phyloP scores from a whole-genome alignment of 164 flowering plant species.

The Amborella trichopoda region DNA sequence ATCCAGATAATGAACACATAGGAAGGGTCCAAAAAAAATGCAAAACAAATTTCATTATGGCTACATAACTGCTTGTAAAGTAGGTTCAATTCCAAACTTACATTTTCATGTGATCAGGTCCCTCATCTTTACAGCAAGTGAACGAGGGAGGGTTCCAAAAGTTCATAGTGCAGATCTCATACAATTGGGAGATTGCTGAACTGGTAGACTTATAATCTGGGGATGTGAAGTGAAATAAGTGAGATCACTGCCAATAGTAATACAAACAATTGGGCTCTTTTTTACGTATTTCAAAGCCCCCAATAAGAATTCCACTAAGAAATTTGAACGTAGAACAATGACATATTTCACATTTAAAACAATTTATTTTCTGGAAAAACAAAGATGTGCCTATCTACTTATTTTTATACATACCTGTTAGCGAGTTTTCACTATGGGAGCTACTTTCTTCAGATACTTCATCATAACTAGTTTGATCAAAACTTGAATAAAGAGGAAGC shows the following conservation, averaged over 20 bases:
- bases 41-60: background rate
- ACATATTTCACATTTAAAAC: background rate
- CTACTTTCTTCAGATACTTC: too few species aligned
- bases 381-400: too few species aligned
- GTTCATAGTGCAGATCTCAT: slow-evolving; percentile 55
- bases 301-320: background rate
- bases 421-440: too few species aligned
- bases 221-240: background rate
- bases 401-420: too few species aligned
- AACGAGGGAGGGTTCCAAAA: slow-evolving; percentile 59
- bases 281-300: background rate
- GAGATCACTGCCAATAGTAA: background rate
- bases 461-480: too few species aligned
- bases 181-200: slow-evolving; percentile 47
- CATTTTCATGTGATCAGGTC: slow-evolving; percentile 59
- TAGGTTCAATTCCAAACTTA: slow-evolving; percentile 24
- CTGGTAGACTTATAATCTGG: background rate
- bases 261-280: background rate
- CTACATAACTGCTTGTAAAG: background rate
- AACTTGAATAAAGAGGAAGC: too few species aligned
- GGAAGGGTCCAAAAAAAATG: background rate
- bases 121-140: slow-evolving; percentile 68
- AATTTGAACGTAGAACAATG: background rate
- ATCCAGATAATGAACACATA: background rate
- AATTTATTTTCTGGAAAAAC: too few species aligned